A percentile compares a stretch with the other conserved stretches of the same genome.
phyloP scores from a whole-genome alignment of 2,329 filamentous ascomycete genomes.

The Aureobasidium namibiae region DNA sequence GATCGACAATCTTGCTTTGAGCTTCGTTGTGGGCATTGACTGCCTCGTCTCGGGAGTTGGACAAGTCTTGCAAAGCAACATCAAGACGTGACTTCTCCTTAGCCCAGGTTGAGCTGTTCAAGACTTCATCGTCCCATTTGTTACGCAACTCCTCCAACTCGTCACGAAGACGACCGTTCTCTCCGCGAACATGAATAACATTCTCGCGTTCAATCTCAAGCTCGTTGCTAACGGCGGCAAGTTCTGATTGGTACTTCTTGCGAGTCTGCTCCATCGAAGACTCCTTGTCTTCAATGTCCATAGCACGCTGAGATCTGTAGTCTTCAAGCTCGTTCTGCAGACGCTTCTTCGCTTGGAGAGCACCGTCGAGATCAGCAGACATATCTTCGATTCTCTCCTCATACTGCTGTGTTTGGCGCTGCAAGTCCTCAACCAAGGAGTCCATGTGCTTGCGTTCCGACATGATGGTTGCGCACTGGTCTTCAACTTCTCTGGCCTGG shows the following conservation, averaged over 20 bases:
- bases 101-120: constrained; percentile 96
- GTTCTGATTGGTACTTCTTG: constrained; percentile 94
- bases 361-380: constrained; percentile 78
- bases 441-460: constrained; percentile 89
- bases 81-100: constrained; percentile 95
- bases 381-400: constrained; percentile 90
- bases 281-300: constrained; percentile 96
- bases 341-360: constrained; percentile 81
- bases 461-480: constrained; percentile 83
- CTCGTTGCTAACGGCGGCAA: constrained; percentile 81
- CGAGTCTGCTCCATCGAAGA: constrained; percentile 92
- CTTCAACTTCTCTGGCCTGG: constrained; percentile 83
- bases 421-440: constrained; percentile 75
- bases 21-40: constrained; percentile 89
- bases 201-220: constrained; percentile 90
- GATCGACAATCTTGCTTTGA: constrained; percentile 81
- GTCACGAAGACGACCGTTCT: constrained; percentile 83
- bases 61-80: constrained; percentile 78
- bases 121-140: constrained; percentile 97
- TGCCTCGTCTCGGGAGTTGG: constrained; percentile 87
- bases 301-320: constrained; percentile 87
- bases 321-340: constrained; percentile 96
- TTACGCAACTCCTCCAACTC: constrained; percentile 89
- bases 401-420: constrained; percentile 78
- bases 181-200: constrained; percentile 71